Evolutionary conservation across 2,329 filamentous ascomycete genomes (phyloP).

Genomic region (Aspergillus caelatus): DNA sequence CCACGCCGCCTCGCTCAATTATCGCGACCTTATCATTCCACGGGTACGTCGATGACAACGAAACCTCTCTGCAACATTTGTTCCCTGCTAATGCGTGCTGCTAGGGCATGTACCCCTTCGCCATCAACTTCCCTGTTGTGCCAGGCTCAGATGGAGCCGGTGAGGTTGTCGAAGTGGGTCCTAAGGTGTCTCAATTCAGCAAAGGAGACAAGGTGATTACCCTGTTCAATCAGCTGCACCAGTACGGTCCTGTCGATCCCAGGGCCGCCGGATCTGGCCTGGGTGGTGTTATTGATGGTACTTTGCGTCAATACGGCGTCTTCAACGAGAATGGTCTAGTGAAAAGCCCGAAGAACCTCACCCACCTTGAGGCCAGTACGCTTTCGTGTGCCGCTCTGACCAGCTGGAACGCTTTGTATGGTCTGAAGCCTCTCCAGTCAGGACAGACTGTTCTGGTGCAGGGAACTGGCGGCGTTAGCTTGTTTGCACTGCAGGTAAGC

Average conservation of each 20-base stretch:
- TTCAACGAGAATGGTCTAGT: slow-evolving; percentile 72
- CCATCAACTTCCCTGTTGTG: slow-evolving; percentile 34
- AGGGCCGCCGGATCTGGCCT: slow-evolving; percentile 58
- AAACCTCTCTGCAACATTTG: neutral
- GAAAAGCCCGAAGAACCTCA: slow-evolving; percentile 60
- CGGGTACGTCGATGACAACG: slow-evolving; percentile 50
- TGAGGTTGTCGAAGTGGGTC: slow-evolving; percentile 55
- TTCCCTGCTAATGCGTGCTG: neutral
- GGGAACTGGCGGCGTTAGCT: slow-evolving; percentile 63
- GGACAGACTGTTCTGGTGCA: slow-evolving; percentile 62
- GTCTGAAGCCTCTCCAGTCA: slow-evolving; percentile 55
- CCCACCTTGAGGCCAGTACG: slow-evolving; percentile 57
- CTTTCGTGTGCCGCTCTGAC: slow-evolving; percentile 65
- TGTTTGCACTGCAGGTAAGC: slow-evolving; percentile 57
- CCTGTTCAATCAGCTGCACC: slow-evolving; percentile 61
- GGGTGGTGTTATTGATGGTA: slow-evolving; percentile 69
- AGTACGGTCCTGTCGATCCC: slow-evolving; percentile 50
- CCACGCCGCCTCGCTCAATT: slow-evolving; percentile 54
- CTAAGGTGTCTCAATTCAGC: slow-evolving; percentile 59
- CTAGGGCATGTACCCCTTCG: slow-evolving; percentile 39
- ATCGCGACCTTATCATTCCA: slow-evolving; percentile 52
- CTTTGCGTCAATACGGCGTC: slow-evolving; percentile 66
- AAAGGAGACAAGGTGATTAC: slow-evolving; percentile 61
- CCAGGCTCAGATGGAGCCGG: slow-evolving; percentile 46
- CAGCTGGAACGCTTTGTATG: slow-evolving; percentile 68